Evolutionary conservation across 495 filamentous ascomycete species (phyloP), one percentile per base, ranked within the genome.

Genomic region (Aspergillus sclerotiicarbonarius): DNA sequence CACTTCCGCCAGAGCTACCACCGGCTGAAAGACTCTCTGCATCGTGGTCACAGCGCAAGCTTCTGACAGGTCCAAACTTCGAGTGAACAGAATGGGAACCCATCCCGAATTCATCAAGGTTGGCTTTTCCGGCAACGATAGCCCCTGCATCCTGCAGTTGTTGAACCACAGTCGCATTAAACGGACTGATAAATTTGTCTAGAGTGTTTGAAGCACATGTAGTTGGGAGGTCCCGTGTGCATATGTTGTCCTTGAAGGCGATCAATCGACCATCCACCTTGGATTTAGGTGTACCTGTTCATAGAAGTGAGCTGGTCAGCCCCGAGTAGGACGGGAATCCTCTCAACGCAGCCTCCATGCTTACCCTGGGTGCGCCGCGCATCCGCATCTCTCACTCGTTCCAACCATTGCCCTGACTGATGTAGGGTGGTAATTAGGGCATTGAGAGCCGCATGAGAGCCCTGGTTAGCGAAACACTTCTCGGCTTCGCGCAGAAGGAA

Each of bases 41-140:
- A 32, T 64, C 61, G 2, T n/a, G 25, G 51, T 64, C 56, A 19
- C 59, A 57, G 45, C 65, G 66, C 53, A 59, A 21, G 61, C 69
- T 85, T 45, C 77, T 79, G 4, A 94, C 89, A 19, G 83, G 63
- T 4, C 90, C 92, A 66, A 88, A 88, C 53, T 70, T 68, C 18
- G 92, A 95, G 66, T 92, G 73, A 3, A 79, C 82, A 15, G 90
- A 91, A 73, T 98, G 89, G 10, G 91, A 95, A 37, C 94, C 94
- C 94, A 98, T 98, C 19, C 94, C 94, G 73, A 98, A 98, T 68
- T 98, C 94, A 77, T 98, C 94, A 63, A 98, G 79, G 70, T 96
- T 96, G 0, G 91, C 91, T 69, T 96, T 97, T 8, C 88, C 88
- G 15, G 83, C 78, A 4, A 96, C 68, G 18, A 80, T 68, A 6